Evolutionary conservation across 2,329 filamentous ascomycete genomes (phyloP), one percentile per base, ranked within the genome.

Genomic region (Nigrograna mackinnonii): DNA sequence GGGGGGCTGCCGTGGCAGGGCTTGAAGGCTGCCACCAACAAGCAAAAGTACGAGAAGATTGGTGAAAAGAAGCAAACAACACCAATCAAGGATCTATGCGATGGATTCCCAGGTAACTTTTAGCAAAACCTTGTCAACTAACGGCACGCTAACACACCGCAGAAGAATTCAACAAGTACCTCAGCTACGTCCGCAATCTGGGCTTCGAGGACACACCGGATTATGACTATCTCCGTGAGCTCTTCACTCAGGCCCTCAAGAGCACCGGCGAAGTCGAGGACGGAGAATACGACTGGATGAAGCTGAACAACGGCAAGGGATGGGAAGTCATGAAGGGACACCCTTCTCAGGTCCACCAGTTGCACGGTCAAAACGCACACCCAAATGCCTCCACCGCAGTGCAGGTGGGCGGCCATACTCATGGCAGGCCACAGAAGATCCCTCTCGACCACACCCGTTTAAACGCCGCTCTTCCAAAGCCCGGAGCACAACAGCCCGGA

Each of bases 21-120:
- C 41, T 69, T 85, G 44, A 85, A 85, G 69, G 83, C 83, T 58
- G 83, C 83, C 13, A 86, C 83, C 42, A 86, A 86, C 73, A 86
- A 99, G 83, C 94, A 99, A 69, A 99, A 99, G 76, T 99, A 99
- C 69, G 94, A 99, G 76, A 97, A 97, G 81, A 99, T 99, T 72
- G 94, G 94, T 34, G 92, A 99, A 79, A 97, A 99, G 86, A 99
- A 99, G 79, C 94, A 97, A 76, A 96, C 92, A 0, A 97, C 94
- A 17, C 83, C 84, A 4, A 95, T 99, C 75, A 96, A 96, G 76
- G 94, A 99, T 61, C 83, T 99, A 13, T 97, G 92, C 68, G 91
- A 96, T 58, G 87, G 90, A 38, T 97, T 95, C 73, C 92, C 94
- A 54, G 82, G 82, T 84, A 76, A 30, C 73, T 68, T 46, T 26